A percentile compares a stretch with the other conserved stretches of the same genome.
phyloP scores from a whole-genome alignment of 208 protist genomes.

The Leishmania turanica region DNA sequence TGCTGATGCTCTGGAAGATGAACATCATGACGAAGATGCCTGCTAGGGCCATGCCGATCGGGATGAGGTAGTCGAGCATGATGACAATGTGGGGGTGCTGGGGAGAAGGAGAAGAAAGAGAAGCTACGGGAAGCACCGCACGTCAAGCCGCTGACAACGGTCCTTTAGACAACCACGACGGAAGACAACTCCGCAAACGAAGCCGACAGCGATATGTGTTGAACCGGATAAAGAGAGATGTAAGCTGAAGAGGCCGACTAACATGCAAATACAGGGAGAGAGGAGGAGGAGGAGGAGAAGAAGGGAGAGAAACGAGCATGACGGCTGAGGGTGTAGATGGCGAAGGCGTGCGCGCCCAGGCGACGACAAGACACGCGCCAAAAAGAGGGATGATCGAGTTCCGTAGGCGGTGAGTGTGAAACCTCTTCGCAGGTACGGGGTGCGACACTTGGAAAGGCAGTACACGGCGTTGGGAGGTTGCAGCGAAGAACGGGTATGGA shows the following conservation, averaged over 20 bases:
- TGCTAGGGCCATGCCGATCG: constrained; percentile 55
- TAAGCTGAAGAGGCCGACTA: background rate
- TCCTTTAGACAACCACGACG: background rate
- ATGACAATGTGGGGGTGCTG: background rate
- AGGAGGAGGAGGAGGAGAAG: too few species aligned
- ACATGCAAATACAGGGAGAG: background rate
- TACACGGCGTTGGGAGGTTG: background rate
- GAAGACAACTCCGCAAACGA: background rate
- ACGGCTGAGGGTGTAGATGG: background rate
- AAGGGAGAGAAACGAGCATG: too few species aligned
- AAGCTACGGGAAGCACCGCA: background rate
- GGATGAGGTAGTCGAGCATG: constrained; percentile 78
- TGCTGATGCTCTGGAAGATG: constrained; percentile 68
- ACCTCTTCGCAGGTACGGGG: background rate
- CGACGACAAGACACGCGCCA: background rate
- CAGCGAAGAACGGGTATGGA: background rate
- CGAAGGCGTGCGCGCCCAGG: background rate
- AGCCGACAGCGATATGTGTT: background rate
- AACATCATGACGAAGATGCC: constrained; percentile 69
- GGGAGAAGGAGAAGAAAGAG: constrained; percentile 8
- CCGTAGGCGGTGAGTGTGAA: background rate
- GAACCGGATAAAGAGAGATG: background rate
- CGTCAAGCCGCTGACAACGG: background rate
- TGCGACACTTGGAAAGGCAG: background rate
- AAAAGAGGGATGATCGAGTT: background rate